phyloP scores from a whole-genome alignment of 352 stramenopile genomes.

The Ochromonadaceae sp. region DNA sequence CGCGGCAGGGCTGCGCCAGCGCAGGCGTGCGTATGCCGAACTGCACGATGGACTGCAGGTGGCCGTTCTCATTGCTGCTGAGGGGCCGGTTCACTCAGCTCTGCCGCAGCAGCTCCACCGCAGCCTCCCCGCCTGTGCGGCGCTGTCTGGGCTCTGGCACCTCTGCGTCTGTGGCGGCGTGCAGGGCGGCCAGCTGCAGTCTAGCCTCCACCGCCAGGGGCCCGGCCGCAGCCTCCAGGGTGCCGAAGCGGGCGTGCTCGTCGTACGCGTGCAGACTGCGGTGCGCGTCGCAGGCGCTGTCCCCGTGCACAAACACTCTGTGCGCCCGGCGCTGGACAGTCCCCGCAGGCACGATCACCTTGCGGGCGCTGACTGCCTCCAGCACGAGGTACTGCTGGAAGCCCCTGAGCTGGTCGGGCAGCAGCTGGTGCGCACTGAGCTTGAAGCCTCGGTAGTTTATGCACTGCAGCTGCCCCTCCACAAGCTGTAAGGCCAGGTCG shows the following conservation, averaged over 20 bases:
- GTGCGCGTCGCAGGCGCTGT: no score
- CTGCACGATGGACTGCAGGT: background rate
- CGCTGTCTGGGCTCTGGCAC: constrained; percentile 1
- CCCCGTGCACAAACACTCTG: background rate
- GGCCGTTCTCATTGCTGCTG: background rate
- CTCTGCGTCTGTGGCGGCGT: constrained; percentile 12
- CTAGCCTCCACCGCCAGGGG: no score
- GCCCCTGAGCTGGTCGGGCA: background rate
- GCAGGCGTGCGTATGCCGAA: no score
- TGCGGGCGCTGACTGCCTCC: background rate
- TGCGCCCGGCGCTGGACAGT: no score
- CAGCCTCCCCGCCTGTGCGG: constrained; percentile 14
- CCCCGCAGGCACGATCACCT: constrained; percentile 2
- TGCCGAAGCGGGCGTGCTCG: no score
- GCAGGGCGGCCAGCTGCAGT: constrained; percentile 18
- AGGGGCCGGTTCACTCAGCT: constrained; percentile 16
- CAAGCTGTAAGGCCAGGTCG: constrained; percentile 6
- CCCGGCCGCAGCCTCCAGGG: no score
- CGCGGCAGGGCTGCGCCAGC: no score
- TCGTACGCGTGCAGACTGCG: no score
- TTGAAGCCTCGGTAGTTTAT: no score
- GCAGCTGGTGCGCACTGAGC: background rate
- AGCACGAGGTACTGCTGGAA: constrained; percentile 17
- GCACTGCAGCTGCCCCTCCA: background rate
- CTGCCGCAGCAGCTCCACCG: constrained; percentile 8